phyloP scores from a whole-genome alignment of 371 early-diverging fungal species.

The Mortierella sp. region DNA sequence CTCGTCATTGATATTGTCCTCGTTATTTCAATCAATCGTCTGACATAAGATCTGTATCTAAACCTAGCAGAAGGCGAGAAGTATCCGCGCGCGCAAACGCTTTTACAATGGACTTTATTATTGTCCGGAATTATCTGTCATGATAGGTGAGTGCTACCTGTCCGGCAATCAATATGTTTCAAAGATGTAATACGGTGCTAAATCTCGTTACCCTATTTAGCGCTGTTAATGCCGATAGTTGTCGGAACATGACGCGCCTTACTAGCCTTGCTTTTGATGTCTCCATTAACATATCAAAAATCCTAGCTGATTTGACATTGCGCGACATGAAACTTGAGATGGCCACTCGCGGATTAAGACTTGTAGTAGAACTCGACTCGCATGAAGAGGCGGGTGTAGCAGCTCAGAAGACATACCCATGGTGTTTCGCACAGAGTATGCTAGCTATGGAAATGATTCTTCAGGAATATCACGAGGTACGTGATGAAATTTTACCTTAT shows the following conservation, averaged over 20 bases:
- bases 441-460: slow-evolving; percentile 3
- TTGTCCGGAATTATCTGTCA: slow-evolving; percentile 8
- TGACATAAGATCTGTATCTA: neutral
- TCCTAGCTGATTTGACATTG: slow-evolving; percentile 15
- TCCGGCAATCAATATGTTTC: neutral
- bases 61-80: neutral
- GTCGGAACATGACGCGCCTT: slow-evolving; percentile 31
- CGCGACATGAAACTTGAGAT: slow-evolving; percentile 1
- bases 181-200: neutral
- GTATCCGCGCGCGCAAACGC: neutral
- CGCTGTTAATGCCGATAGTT: slow-evolving; percentile 1
- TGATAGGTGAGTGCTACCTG: slow-evolving; percentile 16
- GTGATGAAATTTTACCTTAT: neutral
- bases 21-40: neutral
- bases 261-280: slow-evolving; percentile 25
- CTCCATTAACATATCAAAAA: slow-evolving; percentile 11
- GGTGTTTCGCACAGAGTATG: slow-evolving; percentile 21
- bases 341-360: neutral
- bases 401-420: neutral
- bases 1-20: neutral
- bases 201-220: neutral
- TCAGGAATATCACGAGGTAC: slow-evolving; percentile 19
- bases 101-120: slow-evolving; percentile 13
- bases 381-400: neutral
- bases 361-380: slow-evolving; percentile 16